Percentiles rank a stretch among this genome's conserved stretches.
Conservation (phyloP, 2,329 filamentous ascomycete genomes). For the Paecilomyces sp. region DNA sequence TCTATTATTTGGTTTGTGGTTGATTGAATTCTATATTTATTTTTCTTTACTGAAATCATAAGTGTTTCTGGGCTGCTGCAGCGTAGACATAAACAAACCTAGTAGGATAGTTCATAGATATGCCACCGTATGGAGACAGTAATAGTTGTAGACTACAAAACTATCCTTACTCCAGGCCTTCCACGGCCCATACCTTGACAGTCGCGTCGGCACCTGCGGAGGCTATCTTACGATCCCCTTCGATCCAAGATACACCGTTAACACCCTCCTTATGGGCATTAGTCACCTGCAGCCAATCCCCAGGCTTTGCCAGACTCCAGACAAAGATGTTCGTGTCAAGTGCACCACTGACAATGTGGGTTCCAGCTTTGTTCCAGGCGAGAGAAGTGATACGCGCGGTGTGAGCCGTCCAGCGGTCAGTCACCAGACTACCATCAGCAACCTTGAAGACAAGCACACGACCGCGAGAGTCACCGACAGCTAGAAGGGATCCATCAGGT, state of each 20-base stretch:
- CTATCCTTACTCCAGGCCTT: conserved; percentile 25
- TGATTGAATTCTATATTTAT: background rate
- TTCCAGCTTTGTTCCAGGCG: conserved; percentile 71
- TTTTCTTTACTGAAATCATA: background rate
- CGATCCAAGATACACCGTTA: conserved; percentile 76
- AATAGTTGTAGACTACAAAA: background rate
- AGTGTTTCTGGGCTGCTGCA: background rate
- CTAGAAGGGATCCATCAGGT: conserved; percentile 65
- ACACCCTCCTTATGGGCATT: conserved; percentile 97
- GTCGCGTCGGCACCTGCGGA: conserved; percentile 82
- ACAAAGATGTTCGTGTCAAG: conserved; percentile 89
- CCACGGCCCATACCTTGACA: conserved; percentile 78
- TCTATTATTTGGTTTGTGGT: background rate
- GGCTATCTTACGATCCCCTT: conserved; percentile 58
- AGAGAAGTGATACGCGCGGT: conserved; percentile 61
- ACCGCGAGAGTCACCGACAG: conserved; percentile 73
- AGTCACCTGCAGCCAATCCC: conserved; percentile 71
- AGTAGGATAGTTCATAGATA: background rate
- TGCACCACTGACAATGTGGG: conserved; percentile 73
- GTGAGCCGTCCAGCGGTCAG: conserved; percentile 70
- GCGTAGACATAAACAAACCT: background rate
- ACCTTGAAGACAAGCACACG: conserved; percentile 80
- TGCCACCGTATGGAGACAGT: background rate
- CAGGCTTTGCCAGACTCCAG: conserved; percentile 80
- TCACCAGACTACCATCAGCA: conserved; percentile 62